Evolutionary conservation across 1,284 basidiomycete genomes (phyloP), one percentile per base, ranked within the genome.

Genomic region (Cryptococcus sp.): DNA sequence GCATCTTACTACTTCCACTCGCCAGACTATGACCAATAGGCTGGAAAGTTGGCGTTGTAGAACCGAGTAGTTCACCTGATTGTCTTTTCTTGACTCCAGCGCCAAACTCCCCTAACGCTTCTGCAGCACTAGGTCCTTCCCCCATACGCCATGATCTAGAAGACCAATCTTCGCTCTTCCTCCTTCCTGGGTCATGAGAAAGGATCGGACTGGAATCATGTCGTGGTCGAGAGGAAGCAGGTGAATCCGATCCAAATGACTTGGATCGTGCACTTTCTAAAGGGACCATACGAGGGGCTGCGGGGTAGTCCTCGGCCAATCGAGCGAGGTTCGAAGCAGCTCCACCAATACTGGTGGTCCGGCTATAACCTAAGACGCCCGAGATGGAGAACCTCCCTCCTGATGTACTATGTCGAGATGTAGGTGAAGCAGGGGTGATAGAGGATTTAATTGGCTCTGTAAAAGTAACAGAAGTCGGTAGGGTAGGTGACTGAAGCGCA

Each of bases 81-180:
- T 64, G 60, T 52, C 65, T 65, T 52, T 62, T 64, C 35, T 62
- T 61, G 31, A 71, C 63, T 4, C 66, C 70, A 5, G 61, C 70
- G 32, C 70, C 70, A 56, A 75, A 75, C 56, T 73, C 73, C 30
- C 71, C 68, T 2, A 73, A 58, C 0, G 67, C 64, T 36, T 70
- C 70, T 4, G 70, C 72, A 0, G 66, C 70, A 6, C 63, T 55
- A 4, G 72, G 72, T 4, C 70, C 70, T 57, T 71, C 66, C 14
- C 73, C 71, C 53, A 69, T 67, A 6, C 65, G 61, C 72, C 72
- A 74, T 23, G 60, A 57, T 31, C 65, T 53, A 4, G 60, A 53
- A 13, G 67, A 66, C 73, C 73, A 75, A 47, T 73, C 72, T 44
- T 73, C 73, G 13, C 58, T 63, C 35, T 60, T 61, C 31, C 67